Conservation (phyloP, 495 filamentous ascomycete species). For the Tuber melanosporum region DNA sequence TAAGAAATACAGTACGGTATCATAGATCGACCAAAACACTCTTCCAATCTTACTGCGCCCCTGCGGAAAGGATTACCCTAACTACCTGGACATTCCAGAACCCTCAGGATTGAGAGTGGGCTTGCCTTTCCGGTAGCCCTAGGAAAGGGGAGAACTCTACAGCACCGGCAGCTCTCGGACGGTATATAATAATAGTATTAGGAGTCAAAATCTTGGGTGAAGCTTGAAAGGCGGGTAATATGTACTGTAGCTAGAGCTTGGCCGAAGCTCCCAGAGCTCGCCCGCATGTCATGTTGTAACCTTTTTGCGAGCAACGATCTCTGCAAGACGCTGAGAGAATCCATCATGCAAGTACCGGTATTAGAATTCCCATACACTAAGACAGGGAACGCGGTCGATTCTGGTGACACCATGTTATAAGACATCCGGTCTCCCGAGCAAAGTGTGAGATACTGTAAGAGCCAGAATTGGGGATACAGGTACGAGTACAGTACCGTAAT, state of each 20-base stretch:
- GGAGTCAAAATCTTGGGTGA: neutral
- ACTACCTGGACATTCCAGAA: neutral
- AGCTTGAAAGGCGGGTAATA: constrained; percentile 16
- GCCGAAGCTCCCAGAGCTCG: constrained; percentile 17
- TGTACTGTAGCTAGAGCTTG: neutral
- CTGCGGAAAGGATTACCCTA: neutral
- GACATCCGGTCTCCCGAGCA: neutral
- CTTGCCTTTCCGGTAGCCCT: neutral
- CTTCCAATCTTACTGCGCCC: neutral
- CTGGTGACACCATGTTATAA: neutral
- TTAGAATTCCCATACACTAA: neutral
- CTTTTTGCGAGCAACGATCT: neutral
- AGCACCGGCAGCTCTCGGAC: neutral
- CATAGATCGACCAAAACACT: neutral
- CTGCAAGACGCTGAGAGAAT: neutral
- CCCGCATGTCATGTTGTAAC: neutral
- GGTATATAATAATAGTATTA: neutral
- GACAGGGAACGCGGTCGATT: neutral
- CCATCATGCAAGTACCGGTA: neutral
- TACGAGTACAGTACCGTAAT: too few species aligned
- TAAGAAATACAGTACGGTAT: neutral
- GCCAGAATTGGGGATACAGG: neutral
- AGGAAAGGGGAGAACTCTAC: neutral
- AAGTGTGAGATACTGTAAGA: neutral
- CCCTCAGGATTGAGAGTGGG: neutral